Base-by-base conservation (phyloP, 2,329 filamentous ascomycete genomes). In the Diaporthe velutina region DNA sequence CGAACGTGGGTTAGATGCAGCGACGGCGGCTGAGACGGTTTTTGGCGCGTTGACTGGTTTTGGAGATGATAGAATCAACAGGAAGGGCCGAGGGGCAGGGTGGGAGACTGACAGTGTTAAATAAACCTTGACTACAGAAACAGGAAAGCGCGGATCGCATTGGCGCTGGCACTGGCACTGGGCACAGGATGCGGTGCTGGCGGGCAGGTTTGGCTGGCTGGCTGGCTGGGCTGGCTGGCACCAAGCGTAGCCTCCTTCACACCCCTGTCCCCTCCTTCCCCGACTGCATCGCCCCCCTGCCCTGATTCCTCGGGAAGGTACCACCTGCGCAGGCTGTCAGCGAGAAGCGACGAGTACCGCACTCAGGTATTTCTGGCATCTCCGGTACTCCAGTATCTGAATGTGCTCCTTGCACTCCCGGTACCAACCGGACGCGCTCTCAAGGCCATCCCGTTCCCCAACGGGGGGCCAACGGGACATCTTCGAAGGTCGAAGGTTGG, bases 1-100 rank as follows among this genome's bases (percentile, higher is more conserved):
- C 87, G 87, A 89, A 84, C 83, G 88, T 89, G 84, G 82, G 82
- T 80, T 78, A 78, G 79, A 78, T 77, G 81, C 81, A 82, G 81
- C 81, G 83, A 85, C 83, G 79, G 82, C 80, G 80, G 79, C 79
- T 83, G 81, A 83, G 83, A 81, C 75, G 78, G 77, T 19, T 77
- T 82, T 82, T 79, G 80, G 81, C 81, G 81, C 81, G 79, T 78
- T 83, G 58, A 55, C 67, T 40, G 48, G 71, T 68, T 73, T 73
- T 70, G 67, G 66, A 73, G 70, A 61, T 75, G 74, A 67, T 60
- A 60, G 54, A 72, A 70, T 72, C 70, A 35, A 61, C 58, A 73
- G 70, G 68, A 72, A 67, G 64, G 70, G 61, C 45, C 74, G 73
- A 73, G 68, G 68, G 75, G 73, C 60, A 38, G n/a, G 42, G 75